Base-by-base conservation (phyloP, 1,284 basidiomycete genomes). In the Leccinum solheimii region DNA sequence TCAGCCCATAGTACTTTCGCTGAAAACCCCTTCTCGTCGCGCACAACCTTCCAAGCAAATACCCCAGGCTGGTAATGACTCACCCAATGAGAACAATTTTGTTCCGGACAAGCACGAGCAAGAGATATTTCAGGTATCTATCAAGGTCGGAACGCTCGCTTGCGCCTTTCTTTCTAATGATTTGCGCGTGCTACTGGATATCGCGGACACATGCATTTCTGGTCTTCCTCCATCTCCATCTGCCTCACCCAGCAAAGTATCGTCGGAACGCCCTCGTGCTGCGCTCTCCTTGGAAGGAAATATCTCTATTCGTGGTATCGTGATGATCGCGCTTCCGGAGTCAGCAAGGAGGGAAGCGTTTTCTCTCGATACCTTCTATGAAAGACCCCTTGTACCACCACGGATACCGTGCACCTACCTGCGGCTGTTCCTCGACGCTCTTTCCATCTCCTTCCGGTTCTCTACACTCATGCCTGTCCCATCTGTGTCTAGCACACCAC, bases 351-450 rank as follows among this genome's bases (percentile, higher is more conserved):
- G 53, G 21, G 56, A 62, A 34, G 26, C 10, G 30, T 36, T 58
- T 49, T 63, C 65, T 49, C 71, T 74, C 81, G 61, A 66, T 67
- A 2, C 71, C 73, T 52, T 86, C 70, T 90, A 86, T 69, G 71
- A 77, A 19, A 80, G 78, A 30, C 87, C 90, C 3, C 76, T 88
- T 26, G 69, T 80, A 8, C 85, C 86, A 51, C 86, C 84, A 16
- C 72, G 67, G 48, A 69, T 86, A 7, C 68, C 76, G 4, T 72
- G 75, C 54, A 78, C 82, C 30, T 91, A 85, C 68, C 64, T 84
- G 45, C 83, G 90, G 16, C 59, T 89, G 4, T 79, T 86, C 63
- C 62, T 90, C 14, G 88, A 92, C 68, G 7, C 68, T 84, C 49
- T 77, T 72, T 77, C 79, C 3, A 57, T 76, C 14, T 76, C 76